Conservation (phyloP, 306 rosid species). For the Bauhinia variegata region DNA sequence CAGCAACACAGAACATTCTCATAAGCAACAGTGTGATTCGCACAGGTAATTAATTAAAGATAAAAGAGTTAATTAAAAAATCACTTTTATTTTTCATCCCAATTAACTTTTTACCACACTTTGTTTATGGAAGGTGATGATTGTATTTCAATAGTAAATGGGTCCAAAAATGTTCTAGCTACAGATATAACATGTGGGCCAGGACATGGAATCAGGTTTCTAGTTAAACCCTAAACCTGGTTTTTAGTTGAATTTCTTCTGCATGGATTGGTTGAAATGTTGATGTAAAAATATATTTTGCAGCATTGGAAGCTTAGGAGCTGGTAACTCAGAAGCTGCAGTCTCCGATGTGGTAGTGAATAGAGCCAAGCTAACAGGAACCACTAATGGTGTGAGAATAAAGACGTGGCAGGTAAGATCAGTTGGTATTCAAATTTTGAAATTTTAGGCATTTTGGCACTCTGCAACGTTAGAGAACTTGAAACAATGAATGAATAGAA, state of each 20-base stretch:
- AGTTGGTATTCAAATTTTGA: conserved; percentile 25
- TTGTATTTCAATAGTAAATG: conserved; percentile 85
- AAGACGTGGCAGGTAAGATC: conserved; percentile 95
- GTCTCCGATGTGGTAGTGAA: conserved; percentile 69
- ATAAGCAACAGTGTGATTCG: conserved; percentile 53
- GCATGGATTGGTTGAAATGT: neutral
- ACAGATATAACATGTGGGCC: conserved; percentile 73
- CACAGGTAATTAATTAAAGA: conserved; percentile 55
- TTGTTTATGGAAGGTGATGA: conserved; percentile 70
- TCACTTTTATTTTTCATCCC: too few species aligned
- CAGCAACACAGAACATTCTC: conserved; percentile 50
- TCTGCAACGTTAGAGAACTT: conserved; percentile 25
- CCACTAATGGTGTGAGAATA: conserved; percentile 83
- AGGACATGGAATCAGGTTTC: conserved; percentile 92
- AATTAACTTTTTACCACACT: neutral
- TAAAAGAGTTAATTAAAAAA: neutral
- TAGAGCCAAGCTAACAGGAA: conserved; percentile 59
- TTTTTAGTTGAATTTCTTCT: conserved; percentile 4
- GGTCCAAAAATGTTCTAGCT: conserved; percentile 63
- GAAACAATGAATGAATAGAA: too few species aligned
- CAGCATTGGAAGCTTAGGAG: conserved; percentile 93
- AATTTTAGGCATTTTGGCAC: conserved; percentile 8
- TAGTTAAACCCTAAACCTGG: neutral
- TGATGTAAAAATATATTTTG: conserved; percentile 19
- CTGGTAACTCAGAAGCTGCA: conserved; percentile 53